Conservation (phyloP, 179 eudicot species). For the Nepenthes alata region DNA sequence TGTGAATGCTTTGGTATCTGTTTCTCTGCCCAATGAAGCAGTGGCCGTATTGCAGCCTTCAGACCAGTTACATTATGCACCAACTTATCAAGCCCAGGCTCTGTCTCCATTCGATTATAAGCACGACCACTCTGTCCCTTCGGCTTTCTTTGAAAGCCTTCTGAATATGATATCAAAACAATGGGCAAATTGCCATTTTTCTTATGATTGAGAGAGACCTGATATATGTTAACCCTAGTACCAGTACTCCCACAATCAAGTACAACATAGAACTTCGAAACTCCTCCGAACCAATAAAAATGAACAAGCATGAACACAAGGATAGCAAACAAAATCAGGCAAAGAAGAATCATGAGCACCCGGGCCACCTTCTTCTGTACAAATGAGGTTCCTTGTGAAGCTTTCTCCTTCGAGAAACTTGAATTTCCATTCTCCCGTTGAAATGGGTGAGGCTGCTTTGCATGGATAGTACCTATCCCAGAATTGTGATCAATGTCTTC, state of each 20-base stretch:
- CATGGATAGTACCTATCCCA: slow-evolving; percentile 23
- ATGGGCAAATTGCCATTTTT: slow-evolving; percentile 69
- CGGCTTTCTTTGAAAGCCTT: slow-evolving; percentile 36
- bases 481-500: slow-evolving; percentile 36
- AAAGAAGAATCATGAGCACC: slow-evolving; percentile 36
- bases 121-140: slow-evolving; percentile 73
- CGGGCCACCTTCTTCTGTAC: slow-evolving; percentile 44
- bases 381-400: slow-evolving; percentile 22
- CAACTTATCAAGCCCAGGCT: slow-evolving; percentile 92
- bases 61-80: slow-evolving; percentile 72
- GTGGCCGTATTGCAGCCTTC: slow-evolving; percentile 67
- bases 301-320: slow-evolving; percentile 31
- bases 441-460: slow-evolving; percentile 27
- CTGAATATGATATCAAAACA: slow-evolving; percentile 59
- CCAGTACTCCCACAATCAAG: slow-evolving; percentile 99
- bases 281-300: slow-evolving; percentile 48
- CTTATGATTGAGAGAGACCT: slow-evolving; percentile 51
- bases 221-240: slow-evolving; percentile 78
- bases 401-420: slow-evolving; percentile 84
- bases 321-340: slow-evolving; percentile 42
- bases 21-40: slow-evolving; percentile 81
- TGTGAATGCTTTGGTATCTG: slow-evolving; percentile 74
- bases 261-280: slow-evolving; percentile 65
- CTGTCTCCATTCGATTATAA: slow-evolving; percentile 95
- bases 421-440: slow-evolving; percentile 34